phyloP scores from a whole-genome alignment of 1,284 basidiomycete genomes.

The Ceratobasidium sp. region DNA sequence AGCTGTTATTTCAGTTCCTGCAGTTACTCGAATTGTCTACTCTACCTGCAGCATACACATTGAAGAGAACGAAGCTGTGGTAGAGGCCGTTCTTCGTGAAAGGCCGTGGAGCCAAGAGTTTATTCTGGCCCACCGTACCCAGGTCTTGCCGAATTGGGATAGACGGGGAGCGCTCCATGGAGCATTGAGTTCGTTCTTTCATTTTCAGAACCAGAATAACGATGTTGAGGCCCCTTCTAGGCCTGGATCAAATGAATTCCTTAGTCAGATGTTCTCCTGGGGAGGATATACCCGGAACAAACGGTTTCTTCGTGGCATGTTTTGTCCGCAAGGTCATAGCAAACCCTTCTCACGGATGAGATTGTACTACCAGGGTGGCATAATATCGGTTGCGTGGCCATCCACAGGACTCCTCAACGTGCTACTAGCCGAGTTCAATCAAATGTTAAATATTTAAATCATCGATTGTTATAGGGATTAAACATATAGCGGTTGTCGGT shows the following conservation, averaged over 20 bases:
- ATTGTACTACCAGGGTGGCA: too few species aligned
- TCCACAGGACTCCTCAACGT: too few species aligned
- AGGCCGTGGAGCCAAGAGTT: slow-evolving; percentile 71
- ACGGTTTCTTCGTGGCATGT: slow-evolving; percentile 94
- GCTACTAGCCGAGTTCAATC: too few species aligned
- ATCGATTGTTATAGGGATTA: too few species aligned
- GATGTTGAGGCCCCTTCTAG: slow-evolving; percentile 22
- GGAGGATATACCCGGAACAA: slow-evolving; percentile 75
- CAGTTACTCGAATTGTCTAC: slow-evolving; percentile 81
- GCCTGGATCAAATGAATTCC: slow-evolving; percentile 65
- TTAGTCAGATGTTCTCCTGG: slow-evolving; percentile 85
- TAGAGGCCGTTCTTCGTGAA: slow-evolving; percentile 74
- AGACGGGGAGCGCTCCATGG: slow-evolving; percentile 72
- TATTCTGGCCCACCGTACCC: slow-evolving; percentile 65
- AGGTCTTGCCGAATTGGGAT: slow-evolving; percentile 80
- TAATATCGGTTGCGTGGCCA: too few species aligned
- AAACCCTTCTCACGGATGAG: background rate
- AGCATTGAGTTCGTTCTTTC: slow-evolving; percentile 48
- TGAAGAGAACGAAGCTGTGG: slow-evolving; percentile 89
- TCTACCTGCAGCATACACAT: slow-evolving; percentile 95
- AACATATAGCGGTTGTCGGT: too few species aligned
- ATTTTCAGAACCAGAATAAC: too few species aligned
- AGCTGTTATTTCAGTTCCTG: slow-evolving; percentile 57
- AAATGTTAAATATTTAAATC: too few species aligned
- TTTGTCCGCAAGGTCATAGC: slow-evolving; percentile 60